Evolutionary conservation across 768 basidiomycete genomes (phyloP), one percentile per base, ranked within the genome.

Genomic region (Mycena haematopus): DNA sequence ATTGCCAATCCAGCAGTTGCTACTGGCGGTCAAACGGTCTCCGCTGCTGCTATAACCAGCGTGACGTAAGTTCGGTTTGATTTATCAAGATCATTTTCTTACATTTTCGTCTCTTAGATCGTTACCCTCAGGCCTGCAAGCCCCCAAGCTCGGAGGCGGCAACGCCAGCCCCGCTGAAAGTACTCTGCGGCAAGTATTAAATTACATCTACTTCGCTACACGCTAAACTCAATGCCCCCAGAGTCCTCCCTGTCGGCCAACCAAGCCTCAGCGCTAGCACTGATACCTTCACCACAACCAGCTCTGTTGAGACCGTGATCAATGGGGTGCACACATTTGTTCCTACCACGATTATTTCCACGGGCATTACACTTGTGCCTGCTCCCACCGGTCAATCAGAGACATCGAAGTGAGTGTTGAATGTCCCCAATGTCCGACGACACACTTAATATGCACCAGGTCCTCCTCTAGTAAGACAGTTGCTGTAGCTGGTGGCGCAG

Each of bases 351-450:
- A 8, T 50, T 11, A 56, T 46, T 11, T 38, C 45, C 1, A 46
- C 51, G 31, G 8, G 22, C 22, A 5, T 44, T 22, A 54, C 62
- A 6, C 11, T 50, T 11, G 57, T 64, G 14, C 62, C 62, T 17
- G 38, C 33, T 22, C 9, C 46, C 40, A 49, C 59, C n/a, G 31
- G 45, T 19, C 44, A 54, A 27, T 2, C 27, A 4, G 40, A 15
- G 19, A 6, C 42, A 8, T 49, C 62, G 3, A n/a, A 47, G 62
- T 63, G 38, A 40, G 57, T 35, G 35, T 40, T 33, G 17, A 15
- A 19, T 36, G 3, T 31, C 1, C 14, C 6, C 27, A 31, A 25
- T 40, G 21, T 0, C n/a, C 22, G 47, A 8, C 42, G 7, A 35
- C 35, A 6, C 14, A 9, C 51, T 52, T 13, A 55, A 29, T 22